phyloP scores from a whole-genome alignment of 179 eudicot species.

The Beta macrorhiza region DNA sequence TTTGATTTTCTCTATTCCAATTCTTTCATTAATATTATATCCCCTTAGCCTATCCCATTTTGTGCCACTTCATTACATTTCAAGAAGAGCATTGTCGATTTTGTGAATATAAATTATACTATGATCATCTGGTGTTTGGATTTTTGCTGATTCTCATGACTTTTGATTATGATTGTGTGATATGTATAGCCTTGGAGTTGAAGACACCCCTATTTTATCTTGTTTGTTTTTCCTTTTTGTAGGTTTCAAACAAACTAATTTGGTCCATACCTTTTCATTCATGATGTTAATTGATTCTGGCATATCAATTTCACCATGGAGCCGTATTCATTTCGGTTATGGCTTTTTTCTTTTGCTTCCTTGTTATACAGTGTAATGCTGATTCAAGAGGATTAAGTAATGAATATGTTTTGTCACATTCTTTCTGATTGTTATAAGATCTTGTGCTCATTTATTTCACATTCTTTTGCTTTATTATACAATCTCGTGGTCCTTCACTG shows the following conservation, averaged over 20 bases:
- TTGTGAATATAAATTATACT: neutral
- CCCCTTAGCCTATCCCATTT: neutral
- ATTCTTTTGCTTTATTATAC: too few relatives aligned
- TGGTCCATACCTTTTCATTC: neutral
- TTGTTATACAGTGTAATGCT: too few relatives aligned
- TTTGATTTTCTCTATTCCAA: neutral
- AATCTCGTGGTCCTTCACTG: too few relatives aligned
- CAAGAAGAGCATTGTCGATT: neutral
- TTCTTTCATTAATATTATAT: neutral
- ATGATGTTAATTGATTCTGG: neutral
- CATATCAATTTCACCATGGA: neutral
- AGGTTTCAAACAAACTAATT: neutral
- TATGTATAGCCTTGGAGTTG: neutral
- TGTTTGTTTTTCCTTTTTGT: neutral
- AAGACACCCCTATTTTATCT: neutral
- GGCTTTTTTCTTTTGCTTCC: neutral
- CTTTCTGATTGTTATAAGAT: too few relatives aligned
- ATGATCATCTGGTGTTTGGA: neutral
- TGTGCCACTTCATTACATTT: constrained; percentile 4
- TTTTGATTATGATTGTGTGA: neutral
- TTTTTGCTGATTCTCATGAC: neutral
- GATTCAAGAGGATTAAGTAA: too few relatives aligned
- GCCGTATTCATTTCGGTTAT: neutral
- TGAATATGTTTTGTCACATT: too few relatives aligned
- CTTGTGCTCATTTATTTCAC: too few relatives aligned